These are phyloP conservation scores for Gymnopilus dilepis DNA, from an alignment of 768 basidiomycete species.

Conservation along the genomic window DNA sequence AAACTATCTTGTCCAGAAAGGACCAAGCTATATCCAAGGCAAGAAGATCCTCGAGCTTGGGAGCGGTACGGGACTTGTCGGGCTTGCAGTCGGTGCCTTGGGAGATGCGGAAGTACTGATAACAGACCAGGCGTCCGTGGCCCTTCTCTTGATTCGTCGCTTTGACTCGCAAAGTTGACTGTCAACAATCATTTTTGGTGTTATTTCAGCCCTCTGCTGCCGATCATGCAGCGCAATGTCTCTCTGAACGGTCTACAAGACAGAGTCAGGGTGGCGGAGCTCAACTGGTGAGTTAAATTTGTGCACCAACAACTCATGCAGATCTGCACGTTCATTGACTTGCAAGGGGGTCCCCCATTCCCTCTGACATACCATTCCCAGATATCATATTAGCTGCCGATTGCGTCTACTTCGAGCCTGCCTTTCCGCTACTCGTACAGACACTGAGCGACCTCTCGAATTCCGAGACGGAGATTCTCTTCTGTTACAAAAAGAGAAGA, in stretches of 20 bases:
- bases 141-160: conserved; percentile 15
- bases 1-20: conserved; percentile 69
- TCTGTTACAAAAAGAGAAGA: conserved; percentile 93
- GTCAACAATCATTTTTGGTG: conserved; percentile 15
- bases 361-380: conserved; percentile 49
- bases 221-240: conserved; percentile 81
- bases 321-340: too few species aligned
- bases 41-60: conserved; percentile 82
- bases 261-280: conserved; percentile 65
- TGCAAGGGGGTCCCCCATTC: conserved; percentile 68
- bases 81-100: conserved; percentile 76
- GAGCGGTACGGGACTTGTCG: conserved; percentile 93
- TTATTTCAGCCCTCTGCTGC: conserved; percentile 65
- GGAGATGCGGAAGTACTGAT: conserved; percentile 70
- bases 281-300: conserved; percentile 71
- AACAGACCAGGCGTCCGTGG: conserved; percentile 89
- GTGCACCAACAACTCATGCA: too few species aligned
- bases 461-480: conserved; percentile 69
- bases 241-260: conserved; percentile 61
- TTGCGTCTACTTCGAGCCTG: conserved; percentile 95
- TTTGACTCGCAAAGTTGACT: conserved; percentile 15
- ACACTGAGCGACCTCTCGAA: conserved; percentile 73
- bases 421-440: conserved; percentile 85
- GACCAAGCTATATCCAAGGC: conserved; percentile 51
- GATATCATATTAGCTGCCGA: conserved; percentile 89